Evolutionary conservation across 1,284 basidiomycete species (phyloP).

Genomic region (Melampsora abietis-canadensis): DNA sequence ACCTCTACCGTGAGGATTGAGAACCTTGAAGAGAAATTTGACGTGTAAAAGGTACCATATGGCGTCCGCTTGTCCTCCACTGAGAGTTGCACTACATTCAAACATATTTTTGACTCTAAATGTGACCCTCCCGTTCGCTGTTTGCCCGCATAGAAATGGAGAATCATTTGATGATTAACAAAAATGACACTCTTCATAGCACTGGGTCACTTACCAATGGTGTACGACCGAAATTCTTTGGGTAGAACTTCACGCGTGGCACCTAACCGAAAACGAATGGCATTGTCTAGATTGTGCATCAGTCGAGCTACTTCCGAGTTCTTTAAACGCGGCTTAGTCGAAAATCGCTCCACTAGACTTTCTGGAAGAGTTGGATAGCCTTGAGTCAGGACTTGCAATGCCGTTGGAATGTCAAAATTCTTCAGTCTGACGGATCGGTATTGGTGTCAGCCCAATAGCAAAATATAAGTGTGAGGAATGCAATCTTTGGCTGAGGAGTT

Average conservation of each 20-base stretch:
- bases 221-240: slow-evolving; percentile 35
- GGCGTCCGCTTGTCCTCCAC: slow-evolving; percentile 56
- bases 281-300: slow-evolving; percentile 31
- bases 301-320: slow-evolving; percentile 22
- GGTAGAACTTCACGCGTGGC: slow-evolving; percentile 19
- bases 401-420: slow-evolving; percentile 37
- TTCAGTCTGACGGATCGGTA: background rate
- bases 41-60: slow-evolving; percentile 78
- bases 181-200: background rate
- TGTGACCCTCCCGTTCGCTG: slow-evolving; percentile 35
- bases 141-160: background rate
- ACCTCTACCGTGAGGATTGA: slow-evolving; percentile 54
- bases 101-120: slow-evolving; percentile 34
- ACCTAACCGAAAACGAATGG: slow-evolving; percentile 27
- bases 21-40: slow-evolving; percentile 70
- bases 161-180: background rate
- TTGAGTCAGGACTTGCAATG: slow-evolving; percentile 41
- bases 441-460: background rate
- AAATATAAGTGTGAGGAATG: background rate
- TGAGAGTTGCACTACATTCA: slow-evolving; percentile 29
- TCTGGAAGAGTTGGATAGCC: slow-evolving; percentile 35
- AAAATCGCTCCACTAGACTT: slow-evolving; percentile 19
- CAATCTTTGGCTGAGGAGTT: slow-evolving; percentile 4
- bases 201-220: slow-evolving; percentile 23
- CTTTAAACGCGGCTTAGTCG: slow-evolving; percentile 17